Evolutionary conservation across 805 yeast genomes (phyloP).

Genomic region (Barnettozyma californica): DNA sequence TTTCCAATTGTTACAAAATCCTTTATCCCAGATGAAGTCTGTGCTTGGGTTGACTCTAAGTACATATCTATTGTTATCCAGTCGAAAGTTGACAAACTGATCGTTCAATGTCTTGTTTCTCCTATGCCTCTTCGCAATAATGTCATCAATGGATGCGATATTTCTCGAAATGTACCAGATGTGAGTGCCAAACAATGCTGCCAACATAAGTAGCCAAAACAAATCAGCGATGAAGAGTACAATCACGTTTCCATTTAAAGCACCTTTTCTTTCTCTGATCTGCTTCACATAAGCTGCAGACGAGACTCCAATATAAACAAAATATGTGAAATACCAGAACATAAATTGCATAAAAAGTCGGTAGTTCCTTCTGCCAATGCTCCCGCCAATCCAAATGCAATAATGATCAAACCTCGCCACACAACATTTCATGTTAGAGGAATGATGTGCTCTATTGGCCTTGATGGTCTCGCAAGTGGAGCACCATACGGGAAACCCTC

Average conservation of each 20-base stretch:
- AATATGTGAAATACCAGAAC: conserved; percentile 31
- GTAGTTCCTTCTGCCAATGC: conserved; percentile 67
- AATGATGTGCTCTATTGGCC: conserved; percentile 66
- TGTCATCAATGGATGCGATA: conserved; percentile 55
- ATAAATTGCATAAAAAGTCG: conserved; percentile 51
- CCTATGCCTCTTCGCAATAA: conserved; percentile 32
- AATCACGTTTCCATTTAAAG: conserved; percentile 43
- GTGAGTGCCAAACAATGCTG: conserved; percentile 39
- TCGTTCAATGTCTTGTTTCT: conserved; percentile 17
- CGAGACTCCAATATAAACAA: conserved; percentile 37
- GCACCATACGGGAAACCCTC: conserved; percentile 79
- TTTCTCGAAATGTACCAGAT: conserved; percentile 41
- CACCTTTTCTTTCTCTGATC: conserved; percentile 22
- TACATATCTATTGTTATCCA: conserved; percentile 37
- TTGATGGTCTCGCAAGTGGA: conserved; percentile 60
- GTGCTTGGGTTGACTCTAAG: conserved; percentile 23
- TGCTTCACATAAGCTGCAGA: conserved; percentile 29
- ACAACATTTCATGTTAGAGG: conserved; percentile 48
- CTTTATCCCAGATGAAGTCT: conserved; percentile 20
- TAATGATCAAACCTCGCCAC: conserved; percentile 79
- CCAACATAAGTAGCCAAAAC: conserved; percentile 40
- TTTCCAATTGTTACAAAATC: conserved; percentile 21
- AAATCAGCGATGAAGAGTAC: conserved; percentile 40
- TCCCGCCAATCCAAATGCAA: conserved; percentile 72
- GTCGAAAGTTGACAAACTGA: conserved; percentile 25